phyloP scores from a whole-genome alignment of 306 rosid genomes.

The Astragalus membranaceus region DNA sequence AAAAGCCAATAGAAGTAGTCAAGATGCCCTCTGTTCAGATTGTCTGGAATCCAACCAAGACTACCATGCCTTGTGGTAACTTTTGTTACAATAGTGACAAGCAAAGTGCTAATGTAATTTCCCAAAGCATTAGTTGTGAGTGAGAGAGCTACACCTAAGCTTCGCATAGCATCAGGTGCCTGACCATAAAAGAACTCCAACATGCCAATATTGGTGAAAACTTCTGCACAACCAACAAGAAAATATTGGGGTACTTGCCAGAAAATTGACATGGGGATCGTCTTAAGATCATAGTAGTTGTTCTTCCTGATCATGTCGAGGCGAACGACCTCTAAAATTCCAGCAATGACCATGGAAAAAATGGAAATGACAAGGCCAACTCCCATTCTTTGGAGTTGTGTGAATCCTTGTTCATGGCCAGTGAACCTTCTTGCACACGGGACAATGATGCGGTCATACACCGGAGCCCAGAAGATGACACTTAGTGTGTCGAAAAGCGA shows the following conservation, averaged over 20 bases:
- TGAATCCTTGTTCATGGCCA: conserved; percentile 64
- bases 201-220: conserved; percentile 59
- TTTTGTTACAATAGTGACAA: conserved; percentile 54
- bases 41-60: conserved; percentile 82
- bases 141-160: conserved; percentile 67
- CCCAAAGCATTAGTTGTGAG: conserved; percentile 67
- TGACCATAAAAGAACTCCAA: conserved; percentile 67
- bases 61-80: conserved; percentile 51
- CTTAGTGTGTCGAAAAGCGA: conserved; percentile 76
- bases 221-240: conserved; percentile 79
- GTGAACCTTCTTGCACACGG: conserved; percentile 53
- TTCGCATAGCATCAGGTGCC: conserved; percentile 90
- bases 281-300: conserved; percentile 48
- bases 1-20: conserved; percentile 74
- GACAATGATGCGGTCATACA: conserved; percentile 57
- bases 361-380: conserved; percentile 65
- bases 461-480: conserved; percentile 65
- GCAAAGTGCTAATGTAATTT: conserved; percentile 64
- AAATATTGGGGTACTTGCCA: conserved; percentile 89
- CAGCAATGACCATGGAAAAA: conserved; percentile 59
- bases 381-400: conserved; percentile 78
- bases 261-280: conserved; percentile 70
- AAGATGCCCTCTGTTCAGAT: conserved; percentile 77
- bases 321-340: conserved; percentile 60
- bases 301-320: conserved; percentile 36